These are phyloP conservation scores for Adenanthera pavonina DNA, from an alignment of 306 rosid genomes.

Conservation along the genomic window DNA sequence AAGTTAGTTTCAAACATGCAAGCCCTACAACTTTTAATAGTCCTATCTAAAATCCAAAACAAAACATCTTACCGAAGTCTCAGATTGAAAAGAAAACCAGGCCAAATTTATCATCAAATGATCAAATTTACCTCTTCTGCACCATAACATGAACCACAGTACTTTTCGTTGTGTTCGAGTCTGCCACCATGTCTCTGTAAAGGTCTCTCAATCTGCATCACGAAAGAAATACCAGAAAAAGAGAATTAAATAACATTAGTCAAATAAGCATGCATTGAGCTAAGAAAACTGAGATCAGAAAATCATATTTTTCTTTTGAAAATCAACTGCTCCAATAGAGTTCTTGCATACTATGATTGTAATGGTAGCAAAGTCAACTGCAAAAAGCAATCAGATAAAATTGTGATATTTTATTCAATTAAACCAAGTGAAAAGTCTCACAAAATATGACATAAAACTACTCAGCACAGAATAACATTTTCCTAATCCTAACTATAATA, in stretches of 20 bases:
- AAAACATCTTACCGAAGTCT: conserved; percentile 20
- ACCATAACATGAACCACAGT: conserved; percentile 96
- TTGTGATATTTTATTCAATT: conserved; percentile 14
- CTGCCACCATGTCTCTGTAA: conserved; percentile 93
- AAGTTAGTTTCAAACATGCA: background rate
- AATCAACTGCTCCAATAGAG: conserved; percentile 23
- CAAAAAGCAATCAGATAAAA: conserved; percentile 20
- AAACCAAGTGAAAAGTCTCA: background rate
- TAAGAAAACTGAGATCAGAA: background rate
- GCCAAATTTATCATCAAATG: conserved; percentile 38
- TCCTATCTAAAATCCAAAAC: conserved; percentile 10
- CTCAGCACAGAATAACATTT: conserved; percentile 1
- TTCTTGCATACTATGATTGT: conserved; percentile 13
- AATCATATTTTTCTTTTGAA: background rate
- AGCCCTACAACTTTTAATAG: background rate
- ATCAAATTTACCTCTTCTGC: conserved; percentile 72
- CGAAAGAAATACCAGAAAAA: conserved; percentile 26
- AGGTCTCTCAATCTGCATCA: conserved; percentile 84
- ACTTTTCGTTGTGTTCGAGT: conserved; percentile 81
- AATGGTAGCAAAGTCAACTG: conserved; percentile 22
- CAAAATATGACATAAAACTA: conserved; percentile 6
- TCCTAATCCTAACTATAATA: conserved; percentile 9
- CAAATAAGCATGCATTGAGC: background rate
- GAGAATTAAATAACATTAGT: background rate
- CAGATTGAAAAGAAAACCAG: conserved; percentile 34